A percentile compares a stretch with the other conserved stretches of the same genome.
Evolutionary conservation across 768 basidiomycete genomes (phyloP).

Genomic region (Rhizopogon vesiculosus): DNA sequence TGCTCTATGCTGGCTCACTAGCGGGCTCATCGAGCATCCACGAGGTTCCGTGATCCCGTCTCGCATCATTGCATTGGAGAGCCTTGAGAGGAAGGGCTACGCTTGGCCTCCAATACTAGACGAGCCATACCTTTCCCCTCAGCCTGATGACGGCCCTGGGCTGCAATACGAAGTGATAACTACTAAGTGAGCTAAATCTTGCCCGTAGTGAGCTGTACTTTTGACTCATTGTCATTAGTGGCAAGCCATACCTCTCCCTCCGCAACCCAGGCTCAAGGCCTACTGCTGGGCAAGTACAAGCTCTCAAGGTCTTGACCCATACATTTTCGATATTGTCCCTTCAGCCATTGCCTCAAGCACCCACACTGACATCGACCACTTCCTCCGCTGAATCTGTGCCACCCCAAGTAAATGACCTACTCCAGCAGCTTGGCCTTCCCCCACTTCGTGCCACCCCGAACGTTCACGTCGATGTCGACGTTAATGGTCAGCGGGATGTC

Average conservation of each 20-base stretch:
- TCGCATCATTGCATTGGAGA: slow-evolving; percentile 14
- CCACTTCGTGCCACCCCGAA: slow-evolving; percentile 37
- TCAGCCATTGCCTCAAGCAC: slow-evolving; percentile 32
- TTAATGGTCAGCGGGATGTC: slow-evolving; percentile 11
- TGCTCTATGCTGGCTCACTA: slow-evolving; percentile 16
- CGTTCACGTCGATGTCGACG: slow-evolving; percentile 11
- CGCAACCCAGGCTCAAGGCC: slow-evolving; percentile 40
- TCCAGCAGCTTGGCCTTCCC: slow-evolving; percentile 63
- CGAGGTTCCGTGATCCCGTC: background rate
- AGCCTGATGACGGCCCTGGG: slow-evolving; percentile 14
- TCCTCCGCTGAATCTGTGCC: slow-evolving; percentile 26
- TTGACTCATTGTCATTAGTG: slow-evolving; percentile 13
- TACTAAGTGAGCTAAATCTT: slow-evolving; percentile 23
- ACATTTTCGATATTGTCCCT: slow-evolving; percentile 53
- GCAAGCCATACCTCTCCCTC: slow-evolving; percentile 49
- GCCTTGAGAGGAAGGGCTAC: slow-evolving; percentile 32
- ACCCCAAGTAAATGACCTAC: slow-evolving; percentile 52
- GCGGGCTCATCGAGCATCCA: background rate
- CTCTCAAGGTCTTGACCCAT: slow-evolving; percentile 31
- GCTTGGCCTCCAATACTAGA: slow-evolving; percentile 42
- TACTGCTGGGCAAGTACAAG: slow-evolving; percentile 57
- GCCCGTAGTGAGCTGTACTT: background rate
- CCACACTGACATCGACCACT: slow-evolving; percentile 23
- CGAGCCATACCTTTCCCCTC: slow-evolving; percentile 22
- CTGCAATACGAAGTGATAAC: slow-evolving; percentile 29